Percentiles rank a stretch among this genome's conserved stretches.
Evolutionary conservation across 768 basidiomycete genomes (phyloP).

Genomic region (Auriscalpium vulgare): DNA sequence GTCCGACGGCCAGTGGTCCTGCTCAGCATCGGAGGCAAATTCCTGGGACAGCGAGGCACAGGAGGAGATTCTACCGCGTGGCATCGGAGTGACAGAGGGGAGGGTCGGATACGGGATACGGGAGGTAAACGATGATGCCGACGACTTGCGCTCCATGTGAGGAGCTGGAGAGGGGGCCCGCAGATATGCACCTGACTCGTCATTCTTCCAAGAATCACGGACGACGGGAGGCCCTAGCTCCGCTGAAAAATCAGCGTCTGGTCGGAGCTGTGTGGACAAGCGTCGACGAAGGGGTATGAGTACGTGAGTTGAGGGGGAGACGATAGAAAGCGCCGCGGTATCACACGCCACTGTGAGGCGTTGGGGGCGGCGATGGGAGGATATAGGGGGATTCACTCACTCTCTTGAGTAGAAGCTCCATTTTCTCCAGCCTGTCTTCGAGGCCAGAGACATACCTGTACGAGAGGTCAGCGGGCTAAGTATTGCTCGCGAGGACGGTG

Average conservation of each 20-base stretch:
- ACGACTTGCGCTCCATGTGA: background rate
- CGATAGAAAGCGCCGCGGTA: no score
- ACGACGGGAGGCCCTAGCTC: slow-evolving; percentile 56
- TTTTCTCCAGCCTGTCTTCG: slow-evolving; percentile 29
- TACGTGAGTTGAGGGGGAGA: background rate
- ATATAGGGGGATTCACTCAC: slow-evolving; percentile 21
- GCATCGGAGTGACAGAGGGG: background rate
- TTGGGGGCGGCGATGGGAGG: no score
- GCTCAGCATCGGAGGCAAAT: background rate
- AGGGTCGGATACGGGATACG: slow-evolving; percentile 2
- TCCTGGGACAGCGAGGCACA: background rate
- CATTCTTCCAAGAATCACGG: slow-evolving; percentile 55
- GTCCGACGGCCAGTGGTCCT: background rate
- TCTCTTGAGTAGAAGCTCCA: slow-evolving; percentile 28
- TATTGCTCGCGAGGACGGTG: background rate
- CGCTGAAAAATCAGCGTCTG: slow-evolving; percentile 50
- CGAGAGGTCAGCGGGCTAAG: background rate
- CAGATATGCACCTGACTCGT: slow-evolving; percentile 12
- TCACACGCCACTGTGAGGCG: background rate
- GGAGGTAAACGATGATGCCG: background rate
- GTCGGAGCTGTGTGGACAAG: slow-evolving; percentile 41
- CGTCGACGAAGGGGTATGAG: background rate
- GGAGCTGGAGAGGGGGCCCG: background rate
- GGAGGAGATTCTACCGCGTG: slow-evolving; percentile 1
- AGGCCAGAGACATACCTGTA: slow-evolving; percentile 26